phyloP scores from a whole-genome alignment of 208 protist genomes.

The Crithidia brevicula region DNA sequence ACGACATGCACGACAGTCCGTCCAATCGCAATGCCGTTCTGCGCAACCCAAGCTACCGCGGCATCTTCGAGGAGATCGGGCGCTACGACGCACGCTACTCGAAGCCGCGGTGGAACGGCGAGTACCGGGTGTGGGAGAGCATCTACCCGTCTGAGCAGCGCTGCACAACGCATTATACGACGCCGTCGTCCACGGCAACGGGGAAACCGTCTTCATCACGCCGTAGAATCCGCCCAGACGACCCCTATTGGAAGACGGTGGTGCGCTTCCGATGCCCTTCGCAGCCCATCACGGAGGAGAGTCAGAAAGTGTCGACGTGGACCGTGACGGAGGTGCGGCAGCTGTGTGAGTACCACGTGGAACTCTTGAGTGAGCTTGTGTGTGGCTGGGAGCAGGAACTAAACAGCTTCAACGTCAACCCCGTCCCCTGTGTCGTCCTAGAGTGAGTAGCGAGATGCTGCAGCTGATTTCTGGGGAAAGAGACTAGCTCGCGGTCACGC shows the following conservation, averaged over 20 bases:
- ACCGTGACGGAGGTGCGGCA: constrained; percentile 69
- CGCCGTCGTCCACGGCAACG: not conserved
- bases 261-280: constrained; percentile 62
- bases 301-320: constrained; percentile 37
- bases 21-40: constrained; percentile 18
- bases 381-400: constrained; percentile 80
- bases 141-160: constrained; percentile 55
- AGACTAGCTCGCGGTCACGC: too few species aligned
- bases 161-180: constrained; percentile 38
- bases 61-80: constrained; percentile 61
- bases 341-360: constrained; percentile 65
- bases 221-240: constrained; percentile 14
- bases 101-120: constrained; percentile 58
- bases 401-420: constrained; percentile 68
- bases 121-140: constrained; percentile 70
- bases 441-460: constrained; percentile 7
- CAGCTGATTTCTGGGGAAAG: too few species aligned
- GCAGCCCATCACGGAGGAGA: not conserved
- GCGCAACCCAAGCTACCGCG: constrained; percentile 27
- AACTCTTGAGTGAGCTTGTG: constrained; percentile 55
- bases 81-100: constrained; percentile 48
- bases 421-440: constrained; percentile 77
- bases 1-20: constrained; percentile 32
- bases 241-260: constrained; percentile 69
- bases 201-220: not conserved